Evolutionary conservation across 2,329 filamentous ascomycete genomes (phyloP).

Genomic region (Epichloe amarillans): DNA sequence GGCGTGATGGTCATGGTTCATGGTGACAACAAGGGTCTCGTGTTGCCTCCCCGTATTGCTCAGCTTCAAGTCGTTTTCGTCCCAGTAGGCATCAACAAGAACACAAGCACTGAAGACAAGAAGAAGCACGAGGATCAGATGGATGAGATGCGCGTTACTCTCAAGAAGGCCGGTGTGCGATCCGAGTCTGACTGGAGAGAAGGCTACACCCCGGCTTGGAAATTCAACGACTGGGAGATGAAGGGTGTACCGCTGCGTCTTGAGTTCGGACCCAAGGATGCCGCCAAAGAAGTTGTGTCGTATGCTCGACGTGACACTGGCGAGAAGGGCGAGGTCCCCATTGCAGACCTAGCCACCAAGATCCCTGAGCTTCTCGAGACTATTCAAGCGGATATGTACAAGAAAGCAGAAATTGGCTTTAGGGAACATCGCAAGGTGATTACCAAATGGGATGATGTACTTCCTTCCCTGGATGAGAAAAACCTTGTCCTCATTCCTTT

Average conservation of each 20-base stretch:
- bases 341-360: constrained; percentile 58
- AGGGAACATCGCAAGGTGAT: constrained; percentile 67
- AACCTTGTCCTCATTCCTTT: constrained; percentile 87
- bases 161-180: constrained; percentile 64
- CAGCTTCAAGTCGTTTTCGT: constrained; percentile 79
- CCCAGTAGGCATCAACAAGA: constrained; percentile 85
- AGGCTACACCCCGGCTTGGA: constrained; percentile 88
- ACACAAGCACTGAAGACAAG: constrained; percentile 67
- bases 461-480: constrained; percentile 79
- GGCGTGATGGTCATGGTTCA: constrained; percentile 99
- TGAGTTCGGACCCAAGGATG: constrained; percentile 92
- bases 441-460: constrained; percentile 81
- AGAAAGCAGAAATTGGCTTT: constrained; percentile 66
- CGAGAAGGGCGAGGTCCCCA: constrained; percentile 67
- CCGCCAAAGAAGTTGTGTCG: constrained; percentile 70
- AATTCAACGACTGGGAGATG: constrained; percentile 98
- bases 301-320: constrained; percentile 78
- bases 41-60: constrained; percentile 81
- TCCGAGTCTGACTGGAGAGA: constrained; percentile 75
- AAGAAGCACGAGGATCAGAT: constrained; percentile 64
- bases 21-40: constrained; percentile 87
- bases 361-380: constrained; percentile 74
- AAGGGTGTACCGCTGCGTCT: constrained; percentile 89
- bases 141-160: constrained; percentile 51
- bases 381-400: constrained; percentile 74